Percentiles rank a stretch among this genome's conserved stretches.
phyloP scores from a whole-genome alignment of 169 alveolate species.

The Eimeria falciformis region DNA sequence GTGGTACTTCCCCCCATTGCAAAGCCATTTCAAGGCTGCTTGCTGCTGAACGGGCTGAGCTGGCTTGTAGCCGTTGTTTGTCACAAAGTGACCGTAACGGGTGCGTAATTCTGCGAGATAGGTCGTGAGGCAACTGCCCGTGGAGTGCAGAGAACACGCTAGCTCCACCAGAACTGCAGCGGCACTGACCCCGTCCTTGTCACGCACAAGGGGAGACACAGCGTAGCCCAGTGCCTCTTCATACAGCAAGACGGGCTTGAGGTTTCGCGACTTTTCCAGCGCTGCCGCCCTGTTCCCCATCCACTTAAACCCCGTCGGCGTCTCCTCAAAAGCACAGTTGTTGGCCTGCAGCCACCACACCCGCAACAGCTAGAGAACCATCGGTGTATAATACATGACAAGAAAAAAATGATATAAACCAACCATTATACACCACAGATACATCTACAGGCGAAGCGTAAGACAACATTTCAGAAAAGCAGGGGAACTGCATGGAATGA shows the following conservation, averaged over 20 bases:
- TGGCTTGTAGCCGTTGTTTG: slow-evolving; percentile 83
- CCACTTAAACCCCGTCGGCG: slow-evolving; percentile 89
- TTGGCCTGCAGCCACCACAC: slow-evolving; percentile 45
- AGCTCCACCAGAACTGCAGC: slow-evolving; percentile 85
- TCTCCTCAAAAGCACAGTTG: slow-evolving; percentile 80
- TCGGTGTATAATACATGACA: not conserved
- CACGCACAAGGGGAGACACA: slow-evolving; percentile 81
- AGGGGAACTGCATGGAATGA: not conserved
- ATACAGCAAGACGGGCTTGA: slow-evolving; percentile 81
- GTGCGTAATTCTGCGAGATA: slow-evolving; percentile 76
- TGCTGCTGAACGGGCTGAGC: slow-evolving; percentile 62
- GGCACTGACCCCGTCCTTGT: slow-evolving; percentile 90
- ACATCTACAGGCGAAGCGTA: too few relatives aligned
- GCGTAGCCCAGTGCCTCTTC: slow-evolving; percentile 89
- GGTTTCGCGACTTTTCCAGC: slow-evolving; percentile 45
- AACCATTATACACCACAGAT: too few relatives aligned
- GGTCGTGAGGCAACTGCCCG: slow-evolving; percentile 79
- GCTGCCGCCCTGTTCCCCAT: slow-evolving; percentile 83
- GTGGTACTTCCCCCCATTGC: slow-evolving; percentile 59
- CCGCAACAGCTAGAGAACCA: not conserved
- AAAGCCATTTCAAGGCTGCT: not conserved
- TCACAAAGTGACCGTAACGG: slow-evolving; percentile 85
- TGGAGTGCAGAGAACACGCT: slow-evolving; percentile 80
- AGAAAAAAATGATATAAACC: too few relatives aligned
- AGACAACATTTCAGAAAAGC: too few relatives aligned